Evolutionary conservation across 257 asterid genomes (phyloP), one percentile per base, ranked within the genome.

Genomic region (Plantago ovata): DNA sequence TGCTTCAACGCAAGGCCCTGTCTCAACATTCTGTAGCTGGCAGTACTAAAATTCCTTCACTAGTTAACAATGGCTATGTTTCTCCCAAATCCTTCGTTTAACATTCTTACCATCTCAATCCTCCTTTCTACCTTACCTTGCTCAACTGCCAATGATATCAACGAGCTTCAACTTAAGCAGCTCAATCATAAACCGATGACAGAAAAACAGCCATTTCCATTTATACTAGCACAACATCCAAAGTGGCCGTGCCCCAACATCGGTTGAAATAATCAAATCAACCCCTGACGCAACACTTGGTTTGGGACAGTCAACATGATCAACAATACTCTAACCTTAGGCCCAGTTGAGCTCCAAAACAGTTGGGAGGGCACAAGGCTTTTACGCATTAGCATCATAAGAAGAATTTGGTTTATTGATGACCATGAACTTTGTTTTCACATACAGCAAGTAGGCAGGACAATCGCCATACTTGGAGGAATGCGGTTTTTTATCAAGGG

Each of bases 291-390:
- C 20, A 1, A 3, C 13, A 1, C 53, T 14, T 1, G 74, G 0
- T 82, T 82, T 43, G 85, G 85, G 3, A 8, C 1, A 11, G 51
- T 79, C 47, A 71, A 38, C 57, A 78, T 84, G 84, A 80, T 84
- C 3, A 87, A 84, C 67, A 70, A 78, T 58, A 79, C 82, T 14
- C 44, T 84, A 9, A 84, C 93, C 15, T 9, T 59, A 1, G 77
- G 75, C 15, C 82, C 82, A 78, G 0, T 13, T 76, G 68, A 45
- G 72, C 62, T 80, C 92, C 32, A 60, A 53, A 58, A 23, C 23
- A 0, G 78, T 74, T 7, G 92, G 92, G 23, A 78, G 70, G 56
- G 83, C 92, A 12, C 84, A 80, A 45, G 92, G 92, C 0, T 56
- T 83, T 10, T 80, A 83, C 16, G 85, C 77, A 0, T 3, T 69